Evolutionary conservation across 2,329 filamentous ascomycete species (phyloP).

Genomic region (Epichloe sp.): DNA sequence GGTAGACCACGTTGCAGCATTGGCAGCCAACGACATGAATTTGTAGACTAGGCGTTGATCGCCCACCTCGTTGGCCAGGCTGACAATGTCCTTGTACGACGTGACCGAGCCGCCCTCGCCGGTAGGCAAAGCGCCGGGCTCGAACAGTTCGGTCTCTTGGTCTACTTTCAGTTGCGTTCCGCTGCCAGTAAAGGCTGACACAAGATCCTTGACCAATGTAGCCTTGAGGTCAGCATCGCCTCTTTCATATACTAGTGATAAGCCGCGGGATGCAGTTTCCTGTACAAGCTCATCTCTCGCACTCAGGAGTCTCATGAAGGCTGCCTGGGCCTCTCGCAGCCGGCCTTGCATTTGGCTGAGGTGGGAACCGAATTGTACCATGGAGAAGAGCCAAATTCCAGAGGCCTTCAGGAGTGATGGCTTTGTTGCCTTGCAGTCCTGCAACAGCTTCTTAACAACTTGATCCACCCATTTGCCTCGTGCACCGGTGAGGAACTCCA

Average conservation of each 20-base stretch:
- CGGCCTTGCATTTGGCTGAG: conserved; percentile 59
- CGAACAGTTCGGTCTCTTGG: conserved; percentile 84
- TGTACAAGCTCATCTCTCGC: conserved; percentile 91
- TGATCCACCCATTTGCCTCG: conserved; percentile 30
- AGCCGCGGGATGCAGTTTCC: conserved; percentile 81
- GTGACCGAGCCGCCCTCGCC: conserved; percentile 82
- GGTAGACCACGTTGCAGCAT: conserved; percentile 96
- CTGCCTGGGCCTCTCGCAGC: conserved; percentile 66
- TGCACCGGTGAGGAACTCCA: conserved; percentile 24
- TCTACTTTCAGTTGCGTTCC: conserved; percentile 69
- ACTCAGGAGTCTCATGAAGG: conserved; percentile 77
- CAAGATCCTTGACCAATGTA: conserved; percentile 74
- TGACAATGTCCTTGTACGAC: conserved; percentile 96
- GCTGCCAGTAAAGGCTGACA: conserved; percentile 75
- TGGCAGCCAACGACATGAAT: conserved; percentile 94
- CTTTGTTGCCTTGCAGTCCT: conserved; percentile 71
- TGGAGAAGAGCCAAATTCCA: conserved; percentile 85
- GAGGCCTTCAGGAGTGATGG: conserved; percentile 83
- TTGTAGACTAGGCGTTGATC: conserved; percentile 95
- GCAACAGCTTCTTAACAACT: conserved; percentile 59
- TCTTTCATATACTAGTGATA: conserved; percentile 88
- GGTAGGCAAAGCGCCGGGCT: conserved; percentile 78
- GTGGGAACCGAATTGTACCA: conserved; percentile 82
- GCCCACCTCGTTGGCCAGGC: conserved; percentile 86
- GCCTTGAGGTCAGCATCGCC: conserved; percentile 71